Base-by-base conservation (phyloP, 2,329 filamentous ascomycete species). In the Cryphonectria naterciae region DNA sequence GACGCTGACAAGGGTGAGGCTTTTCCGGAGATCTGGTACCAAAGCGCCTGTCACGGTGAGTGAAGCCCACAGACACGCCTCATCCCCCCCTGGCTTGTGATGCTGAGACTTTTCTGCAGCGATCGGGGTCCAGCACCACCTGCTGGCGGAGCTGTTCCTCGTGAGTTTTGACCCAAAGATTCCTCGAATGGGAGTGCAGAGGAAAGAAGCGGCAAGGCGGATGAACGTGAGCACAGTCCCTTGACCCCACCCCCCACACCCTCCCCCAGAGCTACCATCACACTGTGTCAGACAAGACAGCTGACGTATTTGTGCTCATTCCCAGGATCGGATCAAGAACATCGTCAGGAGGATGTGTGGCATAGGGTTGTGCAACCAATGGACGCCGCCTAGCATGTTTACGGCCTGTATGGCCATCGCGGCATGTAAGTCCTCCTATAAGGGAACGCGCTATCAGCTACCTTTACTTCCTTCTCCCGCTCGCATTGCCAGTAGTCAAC, bases 1-100 rank as follows among this genome's bases (percentile, higher is more conserved):
- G 62, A 70, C 32, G 76, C 74, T 1, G 77, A 74, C 7, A 77
- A 75, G 0, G 78, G 79, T 0, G 79, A 83, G 41, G 79, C 83
- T 0, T 91, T 91, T 73, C 88, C 89, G 0, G 84, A 88, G 65
- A 82, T 90, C 2, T 87, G 86, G 80, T 87, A 88, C 75, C 80
- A 87, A 17, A 85, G 84, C 60, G 85, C 86, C 70, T 88, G 86
- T 73, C 85, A 89, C 75, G 81, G 85, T 86, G 69, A 72, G 81
- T 77, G 69, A 32, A 43, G 4, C n/a, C 49, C 22, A n/a, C 8
- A 19, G 10, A n/a, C 19, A n/a, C 46, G 19, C 25, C 22, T 1
- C 35, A 10, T 28, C 25, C 37, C 37, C 37, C 37, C 6, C 37
- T 32, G 37, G 37, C 37, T 39, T 66, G 61, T 67, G 41, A 39